Conservation (phyloP, 345 rosid genomes). For the Balakata baccata region DNA sequence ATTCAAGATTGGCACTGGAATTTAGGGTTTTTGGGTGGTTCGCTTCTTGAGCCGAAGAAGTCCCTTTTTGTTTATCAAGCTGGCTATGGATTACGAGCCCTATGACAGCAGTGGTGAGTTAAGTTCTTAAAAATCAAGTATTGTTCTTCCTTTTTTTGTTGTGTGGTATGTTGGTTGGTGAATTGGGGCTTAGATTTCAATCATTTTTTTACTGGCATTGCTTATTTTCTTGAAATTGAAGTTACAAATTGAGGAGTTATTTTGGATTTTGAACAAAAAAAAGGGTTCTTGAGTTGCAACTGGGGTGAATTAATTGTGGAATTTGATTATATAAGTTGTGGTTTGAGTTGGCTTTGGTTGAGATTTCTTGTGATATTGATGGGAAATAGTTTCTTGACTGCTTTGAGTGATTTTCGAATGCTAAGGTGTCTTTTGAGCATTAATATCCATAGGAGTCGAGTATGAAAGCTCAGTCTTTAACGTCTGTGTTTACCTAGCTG, state of each 20-base stretch:
- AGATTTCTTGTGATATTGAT: not conserved
- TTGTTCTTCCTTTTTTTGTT: not conserved
- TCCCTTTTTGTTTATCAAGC: slow-evolving; percentile 12
- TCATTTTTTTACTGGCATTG: slow-evolving; percentile 9
- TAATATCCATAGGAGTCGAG: no score
- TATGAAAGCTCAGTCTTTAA: no score
- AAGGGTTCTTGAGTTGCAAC: not conserved
- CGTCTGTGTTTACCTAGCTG: not conserved
- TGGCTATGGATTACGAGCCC: slow-evolving; percentile 68
- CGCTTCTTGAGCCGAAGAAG: not conserved
- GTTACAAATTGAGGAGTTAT: not conserved
- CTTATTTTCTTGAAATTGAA: not conserved
- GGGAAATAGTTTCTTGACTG: not conserved
- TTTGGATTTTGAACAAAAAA: not conserved
- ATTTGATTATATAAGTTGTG: not conserved
- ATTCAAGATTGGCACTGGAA: not conserved
- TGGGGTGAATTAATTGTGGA: not conserved
- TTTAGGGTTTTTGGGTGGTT: slow-evolving; percentile 13
- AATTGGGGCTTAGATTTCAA: slow-evolving; percentile 7
- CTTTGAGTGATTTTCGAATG: not conserved
- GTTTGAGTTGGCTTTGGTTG: not conserved
- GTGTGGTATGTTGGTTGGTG: slow-evolving; percentile 5
- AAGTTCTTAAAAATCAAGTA: slow-evolving; percentile 11
- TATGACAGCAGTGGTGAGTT: slow-evolving; percentile 78
- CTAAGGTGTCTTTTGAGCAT: no score